A percentile compares a stretch with the other conserved stretches of the same genome.
Evolutionary conservation across 2,329 filamentous ascomycete genomes (phyloP).

Genomic region (Xylaria sp.): DNA sequence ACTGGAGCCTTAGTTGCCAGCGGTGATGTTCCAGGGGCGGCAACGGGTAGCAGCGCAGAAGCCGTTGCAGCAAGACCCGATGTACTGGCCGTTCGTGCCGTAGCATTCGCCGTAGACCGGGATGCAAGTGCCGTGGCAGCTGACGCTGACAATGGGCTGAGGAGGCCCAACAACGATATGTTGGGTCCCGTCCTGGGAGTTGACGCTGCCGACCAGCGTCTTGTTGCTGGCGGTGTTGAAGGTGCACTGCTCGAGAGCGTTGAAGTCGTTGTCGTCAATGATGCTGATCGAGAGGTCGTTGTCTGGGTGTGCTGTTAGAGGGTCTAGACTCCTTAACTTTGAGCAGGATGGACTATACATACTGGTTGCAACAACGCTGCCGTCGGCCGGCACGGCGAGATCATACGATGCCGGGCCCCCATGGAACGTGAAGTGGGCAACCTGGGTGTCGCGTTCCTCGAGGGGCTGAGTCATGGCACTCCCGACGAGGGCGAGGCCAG

Average conservation of each 20-base stretch:
- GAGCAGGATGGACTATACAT: slow-evolving; percentile 7
- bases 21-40: slow-evolving; percentile 39
- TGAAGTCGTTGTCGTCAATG: slow-evolving; percentile 49
- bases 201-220: slow-evolving; percentile 38
- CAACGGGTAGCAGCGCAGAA: slow-evolving; percentile 47
- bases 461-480: slow-evolving; percentile 22
- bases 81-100: slow-evolving; percentile 37
- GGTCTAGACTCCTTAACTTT: not conserved
- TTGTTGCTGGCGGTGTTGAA: slow-evolving; percentile 44
- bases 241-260: slow-evolving; percentile 45
- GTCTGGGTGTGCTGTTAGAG: slow-evolving; percentile 34
- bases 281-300: slow-evolving; percentile 43
- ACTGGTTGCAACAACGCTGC: slow-evolving; percentile 43
- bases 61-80: slow-evolving; percentile 47
- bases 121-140: slow-evolving; percentile 48
- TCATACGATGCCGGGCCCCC: slow-evolving; percentile 45
- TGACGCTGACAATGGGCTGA: slow-evolving; percentile 46
- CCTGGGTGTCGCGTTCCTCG: slow-evolving; percentile 36
- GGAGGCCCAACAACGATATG: slow-evolving; percentile 50
- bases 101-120: slow-evolving; percentile 45
- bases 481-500: slow-evolving; percentile 25
- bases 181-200: slow-evolving; percentile 35
- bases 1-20: not conserved
- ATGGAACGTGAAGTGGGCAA: slow-evolving; percentile 49
- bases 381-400: slow-evolving; percentile 47